A percentile compares a stretch with the other conserved stretches of the same genome.
These are phyloP conservation scores for Tricholoma flavovirens DNA, from an alignment of 768 basidiomycete genomes.

Conservation along the genomic window DNA sequence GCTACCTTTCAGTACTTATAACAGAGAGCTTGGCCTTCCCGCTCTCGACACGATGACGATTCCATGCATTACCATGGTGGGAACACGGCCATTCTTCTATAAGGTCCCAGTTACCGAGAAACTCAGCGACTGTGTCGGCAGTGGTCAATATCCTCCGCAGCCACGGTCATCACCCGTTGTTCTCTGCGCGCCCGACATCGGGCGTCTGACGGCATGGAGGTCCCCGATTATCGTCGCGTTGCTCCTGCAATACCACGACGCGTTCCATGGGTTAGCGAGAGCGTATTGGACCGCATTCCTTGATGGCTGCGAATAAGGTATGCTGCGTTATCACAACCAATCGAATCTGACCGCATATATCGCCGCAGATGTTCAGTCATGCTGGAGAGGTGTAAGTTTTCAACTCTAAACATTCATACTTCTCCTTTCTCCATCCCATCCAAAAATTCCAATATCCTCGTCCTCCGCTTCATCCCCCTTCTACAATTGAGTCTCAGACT, in stretches of 20 bases:
- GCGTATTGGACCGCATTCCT: not conserved
- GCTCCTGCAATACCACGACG: conserved; percentile 4
- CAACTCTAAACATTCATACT: too few relatives aligned
- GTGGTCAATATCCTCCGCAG: conserved; percentile 5
- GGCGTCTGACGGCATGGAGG: conserved; percentile 9
- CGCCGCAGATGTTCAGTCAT: too few relatives aligned
- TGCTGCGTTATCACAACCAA: too few relatives aligned
- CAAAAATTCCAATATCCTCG: too few relatives aligned
- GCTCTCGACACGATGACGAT: too few relatives aligned
- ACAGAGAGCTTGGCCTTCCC: not conserved
- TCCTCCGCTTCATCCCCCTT: too few relatives aligned
- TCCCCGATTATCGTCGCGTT: conserved; percentile 4
- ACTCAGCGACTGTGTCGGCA: conserved; percentile 10
- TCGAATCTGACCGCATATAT: too few relatives aligned
- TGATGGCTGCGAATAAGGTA: not conserved
- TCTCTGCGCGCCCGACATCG: not conserved
- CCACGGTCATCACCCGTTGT: conserved; percentile 7
- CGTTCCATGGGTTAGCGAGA: not conserved
- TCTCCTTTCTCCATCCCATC: too few relatives aligned
- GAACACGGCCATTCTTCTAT: conserved; percentile 22
- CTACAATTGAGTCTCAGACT: too few relatives aligned
- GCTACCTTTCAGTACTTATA: conserved; percentile 23
- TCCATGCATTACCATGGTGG: conserved; percentile 16
- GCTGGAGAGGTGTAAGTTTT: too few relatives aligned
- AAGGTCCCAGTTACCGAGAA: conserved; percentile 17